Evolutionary conservation across 768 basidiomycete genomes (phyloP).

Genomic region (Phylloporus sp.): DNA sequence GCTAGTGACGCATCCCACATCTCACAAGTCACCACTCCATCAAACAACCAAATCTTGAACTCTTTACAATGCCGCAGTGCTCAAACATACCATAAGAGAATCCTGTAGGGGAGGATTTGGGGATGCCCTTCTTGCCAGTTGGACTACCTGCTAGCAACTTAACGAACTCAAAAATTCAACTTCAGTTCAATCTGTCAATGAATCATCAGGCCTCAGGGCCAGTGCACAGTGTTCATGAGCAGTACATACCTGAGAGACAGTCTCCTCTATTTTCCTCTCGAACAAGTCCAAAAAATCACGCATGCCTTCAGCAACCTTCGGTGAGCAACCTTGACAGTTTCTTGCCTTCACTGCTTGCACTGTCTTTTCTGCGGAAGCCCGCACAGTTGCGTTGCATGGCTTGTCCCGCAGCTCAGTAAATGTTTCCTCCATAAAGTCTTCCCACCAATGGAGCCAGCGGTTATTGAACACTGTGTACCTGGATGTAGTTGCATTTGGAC

Average conservation of each 20-base stretch:
- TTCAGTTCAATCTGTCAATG: constrained; percentile 7
- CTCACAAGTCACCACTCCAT: no score
- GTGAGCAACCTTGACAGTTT: neutral
- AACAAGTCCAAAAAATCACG: constrained; percentile 8
- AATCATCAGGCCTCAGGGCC: neutral
- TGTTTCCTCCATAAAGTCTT: constrained; percentile 7
- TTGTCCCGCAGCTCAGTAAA: constrained; percentile 15
- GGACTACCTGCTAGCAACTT: no score
- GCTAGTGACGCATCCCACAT: no score
- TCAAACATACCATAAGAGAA: no score
- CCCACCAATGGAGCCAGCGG: constrained; percentile 15
- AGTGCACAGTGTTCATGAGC: neutral
- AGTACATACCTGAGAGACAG: constrained; percentile 2
- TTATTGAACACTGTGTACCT: neutral
- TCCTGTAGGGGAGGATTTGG: no score
- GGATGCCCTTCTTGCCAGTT: no score
- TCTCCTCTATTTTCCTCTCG: constrained; percentile 10
- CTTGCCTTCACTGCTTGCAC: neutral
- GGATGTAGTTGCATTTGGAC: neutral
- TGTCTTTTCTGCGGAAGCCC: neutral
- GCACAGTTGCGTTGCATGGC: constrained; percentile 14
- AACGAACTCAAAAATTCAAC: neutral
- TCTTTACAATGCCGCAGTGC: no score
- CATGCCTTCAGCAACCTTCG: constrained; percentile 9
- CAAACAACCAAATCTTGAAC: no score